These are phyloP conservation scores for Thermoascus crustaceus DNA, from an alignment of 2,329 filamentous ascomycete species.

Conservation along the genomic window DNA sequence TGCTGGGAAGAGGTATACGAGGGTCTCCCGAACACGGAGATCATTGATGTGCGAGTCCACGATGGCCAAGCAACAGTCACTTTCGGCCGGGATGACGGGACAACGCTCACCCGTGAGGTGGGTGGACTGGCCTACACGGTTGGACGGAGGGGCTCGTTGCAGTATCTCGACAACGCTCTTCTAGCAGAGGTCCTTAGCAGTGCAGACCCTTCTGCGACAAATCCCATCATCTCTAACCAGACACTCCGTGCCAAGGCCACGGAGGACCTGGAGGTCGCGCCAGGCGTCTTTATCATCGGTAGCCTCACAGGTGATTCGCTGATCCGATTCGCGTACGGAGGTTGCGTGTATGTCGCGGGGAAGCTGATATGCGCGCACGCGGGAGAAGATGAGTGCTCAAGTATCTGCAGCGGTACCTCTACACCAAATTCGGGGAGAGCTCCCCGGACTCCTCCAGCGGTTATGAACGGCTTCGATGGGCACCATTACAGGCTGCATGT, in stretches of 20 bases:
- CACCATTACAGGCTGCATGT: constrained; percentile 18
- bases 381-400: constrained; percentile 11
- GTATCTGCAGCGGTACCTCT: constrained; percentile 13
- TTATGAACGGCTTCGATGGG: constrained; percentile 34
- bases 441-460: constrained; percentile 8
- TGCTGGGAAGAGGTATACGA: constrained; percentile 47
- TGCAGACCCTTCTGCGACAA: constrained; percentile 10
- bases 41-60: constrained; percentile 31
- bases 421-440: constrained; percentile 6
- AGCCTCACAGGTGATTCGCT: constrained; percentile 54
- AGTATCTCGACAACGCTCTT: constrained; percentile 42
- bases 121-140: constrained; percentile 48
- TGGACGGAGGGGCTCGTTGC: constrained; percentile 47
- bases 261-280: constrained; percentile 45
- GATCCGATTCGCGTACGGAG: constrained; percentile 52
- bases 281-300: constrained; percentile 48
- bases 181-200: constrained; percentile 39
- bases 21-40: constrained; percentile 47
- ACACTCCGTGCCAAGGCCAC: constrained; percentile 48
- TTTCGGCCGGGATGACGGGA: constrained; percentile 37
- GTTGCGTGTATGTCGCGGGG: constrained; percentile 50
- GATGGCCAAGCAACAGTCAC: constrained; percentile 30
- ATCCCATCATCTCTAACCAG: constrained; percentile 41
- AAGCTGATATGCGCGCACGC: constrained; percentile 34
- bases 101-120: constrained; percentile 37